Conservation (phyloP, 352 stramenopile genomes). For the Detonula confervacea region DNA sequence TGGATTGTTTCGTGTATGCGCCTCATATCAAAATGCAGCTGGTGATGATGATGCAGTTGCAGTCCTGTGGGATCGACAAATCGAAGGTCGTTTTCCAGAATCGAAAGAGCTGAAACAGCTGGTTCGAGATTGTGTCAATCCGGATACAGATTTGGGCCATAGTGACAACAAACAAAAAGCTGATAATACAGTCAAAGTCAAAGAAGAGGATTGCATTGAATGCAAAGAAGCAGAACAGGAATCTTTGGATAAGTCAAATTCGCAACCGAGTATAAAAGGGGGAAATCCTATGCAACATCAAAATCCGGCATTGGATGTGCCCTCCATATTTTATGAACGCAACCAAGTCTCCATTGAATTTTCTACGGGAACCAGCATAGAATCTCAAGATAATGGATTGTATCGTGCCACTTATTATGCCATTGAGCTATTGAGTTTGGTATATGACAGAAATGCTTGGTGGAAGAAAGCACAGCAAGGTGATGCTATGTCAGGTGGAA, state of each 20-base stretch:
- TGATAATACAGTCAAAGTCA: neutral
- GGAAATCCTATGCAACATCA: neutral
- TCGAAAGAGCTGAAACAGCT: conserved; percentile 92
- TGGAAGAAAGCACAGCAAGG: conserved; percentile 33
- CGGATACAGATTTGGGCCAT: conserved; percentile 88
- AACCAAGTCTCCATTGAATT: conserved; percentile 49
- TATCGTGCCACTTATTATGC: conserved; percentile 34
- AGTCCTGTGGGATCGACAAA: conserved; percentile 90
- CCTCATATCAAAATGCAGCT: conserved; percentile 14
- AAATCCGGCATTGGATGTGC: conserved; percentile 1
- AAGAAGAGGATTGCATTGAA: conserved; percentile 44
- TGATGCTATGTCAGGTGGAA: neutral
- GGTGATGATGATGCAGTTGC: conserved; percentile 63
- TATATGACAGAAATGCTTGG: conserved; percentile 49
- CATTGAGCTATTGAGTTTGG: conserved; percentile 46
- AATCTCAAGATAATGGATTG: conserved; percentile 35
- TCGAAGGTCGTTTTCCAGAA: conserved; percentile 89
- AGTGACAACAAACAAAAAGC: conserved; percentile 49
- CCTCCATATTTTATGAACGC: conserved; percentile 20
- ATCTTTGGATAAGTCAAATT: too few relatives aligned
- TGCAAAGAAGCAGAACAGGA: conserved; percentile 33
- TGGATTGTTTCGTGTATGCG: conserved; percentile 60
- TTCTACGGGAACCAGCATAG: conserved; percentile 27
- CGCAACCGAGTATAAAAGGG: too few relatives aligned
- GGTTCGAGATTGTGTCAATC: conserved; percentile 89